Evolutionary conservation across 306 rosid species (phyloP).

Genomic region (Vigna radiata): DNA sequence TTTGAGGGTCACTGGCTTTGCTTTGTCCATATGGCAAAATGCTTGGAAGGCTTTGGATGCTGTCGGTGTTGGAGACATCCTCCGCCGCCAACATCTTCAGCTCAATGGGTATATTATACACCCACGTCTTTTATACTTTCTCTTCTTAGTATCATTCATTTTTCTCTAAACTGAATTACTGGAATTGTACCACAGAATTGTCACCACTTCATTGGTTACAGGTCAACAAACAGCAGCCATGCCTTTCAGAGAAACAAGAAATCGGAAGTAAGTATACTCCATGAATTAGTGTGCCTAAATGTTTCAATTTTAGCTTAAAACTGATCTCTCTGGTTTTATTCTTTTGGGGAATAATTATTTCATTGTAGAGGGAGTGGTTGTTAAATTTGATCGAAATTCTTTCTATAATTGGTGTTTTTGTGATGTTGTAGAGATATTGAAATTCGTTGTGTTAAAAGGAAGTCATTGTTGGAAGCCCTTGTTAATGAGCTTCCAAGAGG

Average conservation of each 20-base stretch:
- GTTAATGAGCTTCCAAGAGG: slow-evolving; percentile 72
- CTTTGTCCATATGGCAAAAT: slow-evolving; percentile 66
- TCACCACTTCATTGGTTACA: slow-evolving; percentile 51
- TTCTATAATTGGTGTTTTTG: background rate
- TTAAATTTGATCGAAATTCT: slow-evolving; percentile 13
- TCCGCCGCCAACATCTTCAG: slow-evolving; percentile 56
- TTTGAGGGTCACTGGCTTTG: slow-evolving; percentile 70
- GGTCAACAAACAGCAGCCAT: slow-evolving; percentile 54
- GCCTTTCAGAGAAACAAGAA: slow-evolving; percentile 46
- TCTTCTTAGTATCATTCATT: background rate
- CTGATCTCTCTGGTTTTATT: background rate
- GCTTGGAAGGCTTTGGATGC: slow-evolving; percentile 89
- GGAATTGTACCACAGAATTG: slow-evolving; percentile 53
- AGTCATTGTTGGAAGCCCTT: slow-evolving; percentile 63
- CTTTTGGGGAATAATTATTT: slow-evolving; percentile 18
- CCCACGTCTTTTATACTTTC: no score
- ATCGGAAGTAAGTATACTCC: slow-evolving; percentile 48
- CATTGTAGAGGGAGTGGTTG: background rate
- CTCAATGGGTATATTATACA: slow-evolving; percentile 58
- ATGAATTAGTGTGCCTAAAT: background rate
- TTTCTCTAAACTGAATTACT: background rate
- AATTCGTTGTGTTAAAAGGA: slow-evolving; percentile 63
- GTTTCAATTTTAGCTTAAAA: slow-evolving; percentile 24
- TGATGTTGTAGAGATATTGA: slow-evolving; percentile 51
- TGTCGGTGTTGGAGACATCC: slow-evolving; percentile 59